Conservation (phyloP, 208 protist genomes). For the Zelonia costaricensis region DNA sequence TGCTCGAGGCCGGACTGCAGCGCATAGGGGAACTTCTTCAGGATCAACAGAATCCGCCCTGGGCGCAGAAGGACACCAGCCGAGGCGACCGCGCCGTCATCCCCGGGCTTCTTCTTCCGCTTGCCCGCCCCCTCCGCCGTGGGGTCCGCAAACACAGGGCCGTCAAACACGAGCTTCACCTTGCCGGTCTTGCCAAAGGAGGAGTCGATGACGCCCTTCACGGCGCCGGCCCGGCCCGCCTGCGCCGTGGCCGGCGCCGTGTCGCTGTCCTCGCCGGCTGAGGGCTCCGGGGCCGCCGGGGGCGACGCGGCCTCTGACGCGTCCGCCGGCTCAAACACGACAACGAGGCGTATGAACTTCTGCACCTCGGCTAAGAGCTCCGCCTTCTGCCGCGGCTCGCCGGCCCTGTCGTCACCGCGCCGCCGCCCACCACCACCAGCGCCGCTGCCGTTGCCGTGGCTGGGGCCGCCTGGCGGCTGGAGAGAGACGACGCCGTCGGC, state of each 20-base stretch:
- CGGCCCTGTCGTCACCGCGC: no score
- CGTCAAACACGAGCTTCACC: constrained; percentile 66
- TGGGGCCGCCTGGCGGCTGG: not conserved
- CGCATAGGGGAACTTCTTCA: constrained; percentile 76
- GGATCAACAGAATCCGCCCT: constrained; percentile 42
- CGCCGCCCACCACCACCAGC: not conserved
- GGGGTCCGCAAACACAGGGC: constrained; percentile 42
- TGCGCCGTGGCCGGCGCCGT: not conserved
- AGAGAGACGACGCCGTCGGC: constrained; percentile 58
- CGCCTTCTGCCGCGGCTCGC: constrained; percentile 31
- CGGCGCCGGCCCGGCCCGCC: not conserved
- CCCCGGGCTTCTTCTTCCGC: constrained; percentile 23
- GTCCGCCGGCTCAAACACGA: constrained; percentile 36
- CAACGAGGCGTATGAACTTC: constrained; percentile 65
- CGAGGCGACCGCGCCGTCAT: not conserved
- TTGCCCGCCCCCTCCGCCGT: not conserved
- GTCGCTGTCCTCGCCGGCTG: constrained; percentile 9
- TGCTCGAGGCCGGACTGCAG: constrained; percentile 55
- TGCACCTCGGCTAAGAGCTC: constrained; percentile 67
- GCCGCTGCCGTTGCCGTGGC: not conserved
- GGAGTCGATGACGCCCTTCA: constrained; percentile 63
- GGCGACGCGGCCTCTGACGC: not conserved
- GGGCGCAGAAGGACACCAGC: constrained; percentile 8
- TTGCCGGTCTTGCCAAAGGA: constrained; percentile 85
- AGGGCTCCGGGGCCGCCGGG: not conserved